Percentiles rank a stretch among this genome's conserved stretches.
Evolutionary conservation across 495 filamentous ascomycete species (phyloP).

Genomic region (Penicillium silybi): DNA sequence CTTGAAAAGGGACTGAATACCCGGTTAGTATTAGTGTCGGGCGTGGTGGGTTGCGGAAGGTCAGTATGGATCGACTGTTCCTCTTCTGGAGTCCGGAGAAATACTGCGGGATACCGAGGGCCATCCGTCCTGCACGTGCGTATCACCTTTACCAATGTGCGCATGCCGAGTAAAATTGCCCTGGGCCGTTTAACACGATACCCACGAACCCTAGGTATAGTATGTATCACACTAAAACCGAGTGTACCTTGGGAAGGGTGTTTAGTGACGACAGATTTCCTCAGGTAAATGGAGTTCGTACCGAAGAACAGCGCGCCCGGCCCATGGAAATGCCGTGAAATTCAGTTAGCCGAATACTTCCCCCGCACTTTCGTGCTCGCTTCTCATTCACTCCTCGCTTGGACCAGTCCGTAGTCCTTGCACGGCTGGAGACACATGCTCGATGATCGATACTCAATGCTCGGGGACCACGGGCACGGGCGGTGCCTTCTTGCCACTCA

Average conservation of each 20-base stretch:
- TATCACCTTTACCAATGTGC: too few species aligned
- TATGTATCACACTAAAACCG: neutral
- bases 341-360: constrained; percentile 6
- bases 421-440: neutral
- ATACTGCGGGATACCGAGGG: constrained; percentile 3
- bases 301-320: neutral
- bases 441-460: neutral
- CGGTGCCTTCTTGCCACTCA: neutral
- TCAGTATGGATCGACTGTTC: constrained; percentile 2
- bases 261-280: constrained; percentile 3
- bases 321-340: constrained; percentile 9
- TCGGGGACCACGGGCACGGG: neutral
- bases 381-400: neutral
- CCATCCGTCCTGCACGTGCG: neutral
- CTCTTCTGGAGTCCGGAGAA: constrained; percentile 3
- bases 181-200: neutral
- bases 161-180: neutral
- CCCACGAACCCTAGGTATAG: too few species aligned
- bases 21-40: constrained; percentile 7
- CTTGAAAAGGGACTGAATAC: neutral
- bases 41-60: neutral
- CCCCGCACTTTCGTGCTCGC: constrained; percentile 15
- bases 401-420: neutral
- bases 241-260: neutral
- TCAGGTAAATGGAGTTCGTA: neutral